These are phyloP conservation scores for Auricularia heimuer DNA, from an alignment of 768 basidiomycete species.

Conservation along the genomic window DNA sequence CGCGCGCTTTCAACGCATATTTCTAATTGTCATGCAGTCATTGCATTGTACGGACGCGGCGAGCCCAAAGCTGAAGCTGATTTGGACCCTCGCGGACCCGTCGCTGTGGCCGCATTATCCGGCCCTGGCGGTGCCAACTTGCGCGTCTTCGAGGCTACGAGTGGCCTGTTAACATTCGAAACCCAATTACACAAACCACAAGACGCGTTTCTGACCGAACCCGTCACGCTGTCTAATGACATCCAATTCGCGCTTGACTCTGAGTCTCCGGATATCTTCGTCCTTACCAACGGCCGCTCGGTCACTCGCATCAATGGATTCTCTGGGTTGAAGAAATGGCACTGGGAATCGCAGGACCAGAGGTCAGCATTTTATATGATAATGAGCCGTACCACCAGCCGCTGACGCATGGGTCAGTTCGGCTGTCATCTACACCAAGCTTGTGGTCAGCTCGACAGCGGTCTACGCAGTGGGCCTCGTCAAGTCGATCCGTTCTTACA, in stretches of 20 bases:
- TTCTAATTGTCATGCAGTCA: not conserved
- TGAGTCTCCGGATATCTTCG: conserved; percentile 28
- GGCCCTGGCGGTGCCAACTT: conserved; percentile 62
- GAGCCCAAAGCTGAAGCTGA: not conserved
- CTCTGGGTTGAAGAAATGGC: conserved; percentile 55
- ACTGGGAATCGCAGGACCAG: conserved; percentile 60
- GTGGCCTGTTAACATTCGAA: conserved; percentile 61
- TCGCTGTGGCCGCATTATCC: conserved; percentile 66
- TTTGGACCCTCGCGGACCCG: not conserved
- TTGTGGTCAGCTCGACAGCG: conserved; percentile 42
- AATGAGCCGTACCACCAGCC: no score
- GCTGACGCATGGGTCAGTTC: conserved; percentile 33
- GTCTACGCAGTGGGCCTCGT: conserved; percentile 50
- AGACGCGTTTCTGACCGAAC: conserved; percentile 38
- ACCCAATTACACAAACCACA: conserved; percentile 42
- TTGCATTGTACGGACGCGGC: conserved; percentile 3
- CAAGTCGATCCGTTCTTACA: conserved; percentile 43
- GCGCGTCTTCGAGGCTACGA: conserved; percentile 53
- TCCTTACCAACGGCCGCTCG: conserved; percentile 51
- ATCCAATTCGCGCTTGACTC: conserved; percentile 32
- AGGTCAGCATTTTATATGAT: conserved; percentile 34
- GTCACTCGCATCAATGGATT: conserved; percentile 40
- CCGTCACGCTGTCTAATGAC: conserved; percentile 45
- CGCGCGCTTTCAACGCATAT: no score
- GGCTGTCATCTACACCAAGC: conserved; percentile 50